Base-by-base conservation (phyloP, 2,329 filamentous ascomycete species). In the Colletotrichum nymphaeae region DNA sequence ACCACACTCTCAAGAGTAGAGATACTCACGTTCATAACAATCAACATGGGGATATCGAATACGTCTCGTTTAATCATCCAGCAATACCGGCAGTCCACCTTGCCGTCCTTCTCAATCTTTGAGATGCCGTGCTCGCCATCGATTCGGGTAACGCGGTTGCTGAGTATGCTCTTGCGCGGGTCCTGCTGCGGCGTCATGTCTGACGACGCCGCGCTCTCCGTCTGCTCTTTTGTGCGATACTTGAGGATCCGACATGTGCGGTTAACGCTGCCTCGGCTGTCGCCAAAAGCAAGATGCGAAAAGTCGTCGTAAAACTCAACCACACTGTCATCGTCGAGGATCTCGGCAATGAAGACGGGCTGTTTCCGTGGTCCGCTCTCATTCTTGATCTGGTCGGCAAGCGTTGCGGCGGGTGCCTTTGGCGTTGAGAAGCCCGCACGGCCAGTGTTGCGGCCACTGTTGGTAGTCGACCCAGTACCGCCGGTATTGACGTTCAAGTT, bases 21-120 rank as follows among this genome's bases (percentile, higher is more conserved):
- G 30, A 32, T 32, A 32, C 95, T 93, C 83, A 98, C 97, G 86
- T 98, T 98, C 87, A 98, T 96, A 80, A 98, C 94, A 83, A 98
- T 97, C 85, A 98, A 88, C 95, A 98, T 98, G 26, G 97, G 97
- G 83, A 98, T 98, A 85, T 98, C 96, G 85, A 98, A 98, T 53
- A 97, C 94, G 83, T 99, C 97, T 75, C 96, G 89, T 85, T 98
- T 98, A 75, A 98, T 95, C 75, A 94, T 96, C 95, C 96, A 98
- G 85, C 94, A 97, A 84, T 97, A 98, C 78, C 94, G 95, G 85
- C 95, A 98, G 81, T 97, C 94, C 70, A 98, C 93, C 83, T 97
- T 95, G 67, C 95, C 96, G 79, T 97, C 95, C 80, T 91, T 93
- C 79, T 94, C 94, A 16, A 98, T 89, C 79, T 92, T 91, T 67